Percentiles rank a stretch among this genome's conserved stretches.
phyloP scores from a whole-genome alignment of 148 eudicot species.

The Heliosperma pusillum region DNA sequence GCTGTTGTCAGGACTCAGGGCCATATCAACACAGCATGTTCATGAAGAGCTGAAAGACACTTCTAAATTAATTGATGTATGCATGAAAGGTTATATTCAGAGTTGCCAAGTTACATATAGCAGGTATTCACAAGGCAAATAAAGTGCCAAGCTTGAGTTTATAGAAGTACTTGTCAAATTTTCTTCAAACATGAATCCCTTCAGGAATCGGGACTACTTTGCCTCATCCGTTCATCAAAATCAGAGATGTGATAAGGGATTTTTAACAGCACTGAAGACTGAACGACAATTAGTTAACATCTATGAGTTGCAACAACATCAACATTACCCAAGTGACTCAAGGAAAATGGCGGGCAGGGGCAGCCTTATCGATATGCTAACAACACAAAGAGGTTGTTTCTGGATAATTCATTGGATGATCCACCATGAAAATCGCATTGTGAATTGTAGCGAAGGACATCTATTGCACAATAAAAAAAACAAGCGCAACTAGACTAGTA shows the following conservation, averaged over 20 bases:
- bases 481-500: background rate
- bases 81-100: conserved; percentile 1
- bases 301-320: background rate
- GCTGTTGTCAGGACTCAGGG: background rate
- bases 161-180: background rate
- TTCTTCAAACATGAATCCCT: background rate
- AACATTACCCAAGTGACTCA: background rate
- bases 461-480: too few relatives aligned
- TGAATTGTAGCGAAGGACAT: background rate
- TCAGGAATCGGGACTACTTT: background rate
- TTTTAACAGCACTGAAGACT: background rate
- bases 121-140: background rate
- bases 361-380: background rate
- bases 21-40: background rate
- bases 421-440: background rate
- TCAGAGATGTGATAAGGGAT: background rate
- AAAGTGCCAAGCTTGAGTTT: background rate
- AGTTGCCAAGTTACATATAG: background rate
- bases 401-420: background rate
- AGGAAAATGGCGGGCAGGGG: background rate
- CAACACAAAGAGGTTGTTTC: background rate
- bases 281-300: background rate
- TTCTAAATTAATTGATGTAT: background rate
- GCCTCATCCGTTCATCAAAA: background rate
- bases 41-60: background rate